Evolutionary conservation across 169 alveolate genomes (phyloP).

Genomic region (Cryptosporidium parvum): DNA sequence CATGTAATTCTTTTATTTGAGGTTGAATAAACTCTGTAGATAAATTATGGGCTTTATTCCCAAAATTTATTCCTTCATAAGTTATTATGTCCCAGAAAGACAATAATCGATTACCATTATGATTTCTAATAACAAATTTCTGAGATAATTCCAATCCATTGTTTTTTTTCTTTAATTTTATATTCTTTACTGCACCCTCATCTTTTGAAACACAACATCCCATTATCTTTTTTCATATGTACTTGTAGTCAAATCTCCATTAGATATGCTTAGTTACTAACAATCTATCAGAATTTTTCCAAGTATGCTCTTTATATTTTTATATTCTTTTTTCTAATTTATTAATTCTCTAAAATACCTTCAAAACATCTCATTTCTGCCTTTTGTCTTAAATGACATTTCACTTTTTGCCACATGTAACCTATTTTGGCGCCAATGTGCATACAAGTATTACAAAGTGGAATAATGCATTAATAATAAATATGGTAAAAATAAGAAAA

Average conservation of each 20-base stretch:
- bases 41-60: not conserved
- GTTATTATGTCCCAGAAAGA: not conserved
- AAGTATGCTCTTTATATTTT: not conserved
- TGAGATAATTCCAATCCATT: not conserved
- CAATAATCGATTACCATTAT: not conserved
- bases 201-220: conserved; percentile 69
- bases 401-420: conserved; percentile 53
- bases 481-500: not conserved
- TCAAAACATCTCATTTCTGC: not conserved
- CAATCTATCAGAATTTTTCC: not conserved
- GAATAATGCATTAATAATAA: not conserved
- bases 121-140: not conserved
- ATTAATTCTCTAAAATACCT: not conserved
- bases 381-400: conserved; percentile 18
- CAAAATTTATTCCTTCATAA: not conserved
- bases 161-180: not conserved
- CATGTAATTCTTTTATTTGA: conserved; percentile 52
- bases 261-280: not conserved
- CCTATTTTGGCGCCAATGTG: conserved; percentile 26
- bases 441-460: conserved; percentile 6
- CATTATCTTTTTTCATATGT: conserved; percentile 26
- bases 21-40: conserved; percentile 26
- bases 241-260: not conserved
- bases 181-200: conserved; percentile 19
- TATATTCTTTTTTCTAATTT: not conserved